A percentile compares a stretch with the other conserved stretches of the same genome.
Conservation (phyloP, 2,329 filamentous ascomycete genomes). For the Myrmaecium sp. region DNA sequence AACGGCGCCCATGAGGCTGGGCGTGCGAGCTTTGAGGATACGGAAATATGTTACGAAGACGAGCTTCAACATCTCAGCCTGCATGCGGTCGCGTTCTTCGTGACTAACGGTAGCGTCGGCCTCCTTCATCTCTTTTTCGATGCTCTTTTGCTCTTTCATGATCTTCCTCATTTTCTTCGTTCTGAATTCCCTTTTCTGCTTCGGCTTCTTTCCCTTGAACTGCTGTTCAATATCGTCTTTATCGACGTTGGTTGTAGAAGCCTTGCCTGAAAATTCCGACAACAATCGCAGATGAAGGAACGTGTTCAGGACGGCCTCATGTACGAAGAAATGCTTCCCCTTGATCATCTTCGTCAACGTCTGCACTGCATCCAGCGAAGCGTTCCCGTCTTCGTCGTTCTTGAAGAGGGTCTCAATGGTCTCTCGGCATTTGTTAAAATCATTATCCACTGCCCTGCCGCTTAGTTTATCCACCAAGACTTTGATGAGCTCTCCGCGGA, state of each 20-base stretch:
- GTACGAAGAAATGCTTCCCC: slow-evolving; percentile 60
- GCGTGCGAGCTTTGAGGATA: slow-evolving; percentile 67
- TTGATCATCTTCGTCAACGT: slow-evolving; percentile 93
- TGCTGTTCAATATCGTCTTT: slow-evolving; percentile 29
- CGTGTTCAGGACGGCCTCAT: slow-evolving; percentile 75
- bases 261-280: slow-evolving; percentile 73
- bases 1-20: slow-evolving; percentile 88
- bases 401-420: slow-evolving; percentile 68
- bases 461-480: slow-evolving; percentile 77
- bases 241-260: slow-evolving; percentile 62
- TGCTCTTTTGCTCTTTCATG: slow-evolving; percentile 66
- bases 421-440: slow-evolving; percentile 61
- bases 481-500: slow-evolving; percentile 70
- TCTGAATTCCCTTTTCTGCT: slow-evolving; percentile 66
- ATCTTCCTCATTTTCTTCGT: slow-evolving; percentile 78
- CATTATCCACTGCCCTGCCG: slow-evolving; percentile 49
- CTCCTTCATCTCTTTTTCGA: slow-evolving; percentile 85
- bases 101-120: slow-evolving; percentile 83
- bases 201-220: slow-evolving; percentile 39
- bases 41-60: slow-evolving; percentile 94
- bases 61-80: slow-evolving; percentile 87
- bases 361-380: slow-evolving; percentile 71
- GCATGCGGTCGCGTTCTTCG: slow-evolving; percentile 84
- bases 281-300: slow-evolving; percentile 82
- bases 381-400: slow-evolving; percentile 77